A percentile compares a stretch with the other conserved stretches of the same genome.
phyloP scores from a whole-genome alignment of 2,329 filamentous ascomycete genomes.

The Calonectria hongkongensis region DNA sequence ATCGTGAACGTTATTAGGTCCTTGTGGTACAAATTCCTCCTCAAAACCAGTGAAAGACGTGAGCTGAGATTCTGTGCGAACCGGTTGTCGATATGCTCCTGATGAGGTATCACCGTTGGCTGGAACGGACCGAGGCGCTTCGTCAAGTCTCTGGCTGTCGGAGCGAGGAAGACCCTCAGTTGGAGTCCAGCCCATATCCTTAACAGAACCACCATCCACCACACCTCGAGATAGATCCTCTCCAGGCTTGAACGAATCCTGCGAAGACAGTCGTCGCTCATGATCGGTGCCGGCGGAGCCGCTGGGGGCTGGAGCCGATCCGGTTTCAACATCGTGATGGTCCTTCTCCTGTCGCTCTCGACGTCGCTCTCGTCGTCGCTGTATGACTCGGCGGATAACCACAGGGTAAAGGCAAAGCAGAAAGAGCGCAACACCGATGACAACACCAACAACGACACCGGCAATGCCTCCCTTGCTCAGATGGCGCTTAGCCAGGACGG shows the following conservation, averaged over 20 bases:
- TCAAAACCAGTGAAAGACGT: slow-evolving; percentile 50
- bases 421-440: slow-evolving; percentile 59
- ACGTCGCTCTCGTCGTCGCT: slow-evolving; percentile 51
- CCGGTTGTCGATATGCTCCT: slow-evolving; percentile 37
- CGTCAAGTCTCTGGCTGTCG: slow-evolving; percentile 42
- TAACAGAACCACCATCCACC: slow-evolving; percentile 48
- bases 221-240: slow-evolving; percentile 56
- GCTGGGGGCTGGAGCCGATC: slow-evolving; percentile 46
- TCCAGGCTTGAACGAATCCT: slow-evolving; percentile 60
- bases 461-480: slow-evolving; percentile 61
- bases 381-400: slow-evolving; percentile 58
- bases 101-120: slow-evolving; percentile 45
- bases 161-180: slow-evolving; percentile 44
- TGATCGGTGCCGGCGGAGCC: slow-evolving; percentile 43
- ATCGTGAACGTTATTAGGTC: slow-evolving; percentile 55
- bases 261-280: slow-evolving; percentile 60
- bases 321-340: slow-evolving; percentile 53
- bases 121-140: slow-evolving; percentile 40
- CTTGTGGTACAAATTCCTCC: slow-evolving; percentile 55
- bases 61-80: slow-evolving; percentile 43
- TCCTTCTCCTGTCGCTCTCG: slow-evolving; percentile 50
- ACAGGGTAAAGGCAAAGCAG: slow-evolving; percentile 64
- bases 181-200: slow-evolving; percentile 53
- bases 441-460: slow-evolving; percentile 61
- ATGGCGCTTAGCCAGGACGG: slow-evolving; percentile 52